phyloP scores from a whole-genome alignment of 2,329 filamentous ascomycete species.

The Claviceps digitariae region DNA sequence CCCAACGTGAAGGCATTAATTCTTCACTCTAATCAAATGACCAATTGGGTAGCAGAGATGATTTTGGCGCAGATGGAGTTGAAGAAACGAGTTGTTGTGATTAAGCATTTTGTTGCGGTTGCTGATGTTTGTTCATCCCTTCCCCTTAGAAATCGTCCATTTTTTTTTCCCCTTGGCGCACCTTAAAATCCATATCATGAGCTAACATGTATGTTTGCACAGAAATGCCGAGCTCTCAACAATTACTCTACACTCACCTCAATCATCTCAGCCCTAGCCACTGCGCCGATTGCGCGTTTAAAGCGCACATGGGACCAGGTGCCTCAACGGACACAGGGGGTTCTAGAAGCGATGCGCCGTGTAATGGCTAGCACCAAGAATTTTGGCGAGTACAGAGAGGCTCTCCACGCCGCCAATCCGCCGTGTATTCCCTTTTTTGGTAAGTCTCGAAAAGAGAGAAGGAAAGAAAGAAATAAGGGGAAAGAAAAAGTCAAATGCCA shows the following conservation, averaged over 20 bases:
- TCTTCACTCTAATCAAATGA: slow-evolving; percentile 95
- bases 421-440: slow-evolving; percentile 98
- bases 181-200: slow-evolving; percentile 4
- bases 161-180: neutral
- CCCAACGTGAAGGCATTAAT: slow-evolving; percentile 94
- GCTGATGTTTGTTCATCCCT: slow-evolving; percentile 61
- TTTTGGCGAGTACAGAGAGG: slow-evolving; percentile 91
- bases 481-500: neutral
- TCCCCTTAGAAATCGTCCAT: too few relatives aligned
- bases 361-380: slow-evolving; percentile 98
- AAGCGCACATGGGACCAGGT: slow-evolving; percentile 92
- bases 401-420: slow-evolving; percentile 81
- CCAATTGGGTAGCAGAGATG: slow-evolving; percentile 99
- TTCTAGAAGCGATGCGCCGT: slow-evolving; percentile 80
- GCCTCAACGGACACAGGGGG: slow-evolving; percentile 65
- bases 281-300: slow-evolving; percentile 85
- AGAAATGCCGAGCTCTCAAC: slow-evolving; percentile 90
- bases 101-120: slow-evolving; percentile 95
- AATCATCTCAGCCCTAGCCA: slow-evolving; percentile 90
- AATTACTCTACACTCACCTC: slow-evolving; percentile 97
- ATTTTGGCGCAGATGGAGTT: slow-evolving; percentile 89
- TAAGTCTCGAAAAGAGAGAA: slow-evolving; percentile 26
- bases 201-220: slow-evolving; percentile 3
- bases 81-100: slow-evolving; percentile 90
- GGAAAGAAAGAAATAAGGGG: neutral